Evolutionary conservation across 306 rosid genomes (phyloP), one percentile per base, ranked within the genome.

Genomic region (Rubus idaeus): DNA sequence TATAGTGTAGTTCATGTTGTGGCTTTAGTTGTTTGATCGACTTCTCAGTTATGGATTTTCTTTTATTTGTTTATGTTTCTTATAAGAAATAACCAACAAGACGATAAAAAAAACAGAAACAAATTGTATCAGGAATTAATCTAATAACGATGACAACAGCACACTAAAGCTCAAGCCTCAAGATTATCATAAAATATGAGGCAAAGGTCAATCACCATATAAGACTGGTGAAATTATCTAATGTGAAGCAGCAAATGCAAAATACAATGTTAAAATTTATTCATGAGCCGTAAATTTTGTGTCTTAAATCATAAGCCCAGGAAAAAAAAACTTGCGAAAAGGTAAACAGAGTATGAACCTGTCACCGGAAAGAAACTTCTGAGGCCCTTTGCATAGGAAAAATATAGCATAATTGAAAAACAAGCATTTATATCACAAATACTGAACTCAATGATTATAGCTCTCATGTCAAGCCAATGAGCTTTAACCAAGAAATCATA

Each of bases 231-330:
- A 35, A 49, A 20, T 37, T 63, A 68, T 68, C 75, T 78, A 7
- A 49, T 76, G 74, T 7, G 75, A 60, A 71, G 49, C 39, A 18
- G 64, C 45, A 53, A 4, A 79, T 56, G 70, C 47, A 62, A 41
- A 44, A 13, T 60, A 8, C 41, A 69, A 11, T 10, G 18, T 45
- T 55, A 21, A 16, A 77, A 3, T 49, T 30, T 39, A 45, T 10
- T 60, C 51, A 79, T 44, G 56, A 69, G 17, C 23, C 61, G 4
- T 47, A 5, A 5, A 58, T 18, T 16, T 70, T 37, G n/a, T 16
- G 30, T 53, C 53, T 3, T 35, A 65, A 23, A 72, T 8, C 14
- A 64, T 44, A 30, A 65, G 16, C n/a, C 57, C 60, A 67, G 57
- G 78, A 8, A 23, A 20, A 8, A 23, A 20, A 58, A 21, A 7